Evolutionary conservation across 2,329 filamentous ascomycete genomes (phyloP).

Genomic region (Colletotrichum sp.): DNA sequence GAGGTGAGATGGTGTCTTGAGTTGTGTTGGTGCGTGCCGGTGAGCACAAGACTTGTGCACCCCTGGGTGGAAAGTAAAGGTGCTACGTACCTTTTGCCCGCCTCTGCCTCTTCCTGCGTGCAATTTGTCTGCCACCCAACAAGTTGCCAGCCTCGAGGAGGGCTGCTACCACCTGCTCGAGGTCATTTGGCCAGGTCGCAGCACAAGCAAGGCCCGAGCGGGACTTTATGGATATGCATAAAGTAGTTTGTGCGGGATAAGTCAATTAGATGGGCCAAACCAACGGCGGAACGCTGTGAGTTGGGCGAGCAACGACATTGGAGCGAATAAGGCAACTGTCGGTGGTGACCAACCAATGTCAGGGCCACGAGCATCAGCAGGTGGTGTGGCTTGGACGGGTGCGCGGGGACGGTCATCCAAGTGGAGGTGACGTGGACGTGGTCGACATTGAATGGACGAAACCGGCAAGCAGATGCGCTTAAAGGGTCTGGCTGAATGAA

Average conservation of each 20-base stretch:
- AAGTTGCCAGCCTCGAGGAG: neutral
- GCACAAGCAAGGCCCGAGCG: neutral
- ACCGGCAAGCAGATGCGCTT: neutral
- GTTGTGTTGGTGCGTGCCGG: neutral
- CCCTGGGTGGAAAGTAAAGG: neutral
- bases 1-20: neutral
- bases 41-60: neutral
- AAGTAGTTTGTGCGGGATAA: neutral
- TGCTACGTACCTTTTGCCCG: neutral
- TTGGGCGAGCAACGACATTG: neutral
- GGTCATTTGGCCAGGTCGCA: neutral
- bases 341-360: neutral
- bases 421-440: conserved; percentile 3
- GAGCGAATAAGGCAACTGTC: neutral
- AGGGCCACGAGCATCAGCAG: neutral
- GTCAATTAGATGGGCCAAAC: neutral
- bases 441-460: neutral
- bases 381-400: conserved; percentile 1
- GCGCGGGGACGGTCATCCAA: neutral
- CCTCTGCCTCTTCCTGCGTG: neutral
- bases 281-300: neutral
- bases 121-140: neutral
- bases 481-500: neutral
- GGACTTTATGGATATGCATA: neutral
- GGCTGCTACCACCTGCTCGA: neutral